A percentile compares a stretch with the other conserved stretches of the same genome.
These are phyloP conservation scores for Teratosphaeria nubilosa DNA, from an alignment of 2,329 filamentous ascomycete genomes.

Conservation along the genomic window DNA sequence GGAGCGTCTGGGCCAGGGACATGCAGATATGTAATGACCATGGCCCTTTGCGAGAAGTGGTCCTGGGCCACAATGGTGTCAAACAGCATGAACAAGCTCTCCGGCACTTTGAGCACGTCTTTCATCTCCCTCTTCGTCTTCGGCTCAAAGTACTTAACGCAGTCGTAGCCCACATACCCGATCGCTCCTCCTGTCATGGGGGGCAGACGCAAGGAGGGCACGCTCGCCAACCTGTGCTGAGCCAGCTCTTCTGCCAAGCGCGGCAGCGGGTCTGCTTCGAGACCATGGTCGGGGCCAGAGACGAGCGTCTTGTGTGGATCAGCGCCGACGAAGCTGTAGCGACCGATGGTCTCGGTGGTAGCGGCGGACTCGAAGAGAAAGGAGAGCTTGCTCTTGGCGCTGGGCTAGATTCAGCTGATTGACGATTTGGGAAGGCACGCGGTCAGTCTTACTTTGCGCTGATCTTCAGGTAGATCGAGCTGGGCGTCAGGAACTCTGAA, in stretches of 20 bases:
- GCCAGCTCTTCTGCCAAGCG: slow-evolving; percentile 71
- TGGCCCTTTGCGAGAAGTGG: slow-evolving; percentile 84
- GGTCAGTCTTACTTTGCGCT: slow-evolving; percentile 52
- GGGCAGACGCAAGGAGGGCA: slow-evolving; percentile 74
- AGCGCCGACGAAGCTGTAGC: slow-evolving; percentile 92
- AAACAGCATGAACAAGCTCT: slow-evolving; percentile 94
- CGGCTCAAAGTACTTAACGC: slow-evolving; percentile 94
- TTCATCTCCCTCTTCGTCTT: slow-evolving; percentile 78
- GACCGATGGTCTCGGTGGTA: slow-evolving; percentile 78
- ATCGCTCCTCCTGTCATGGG: slow-evolving; percentile 86
- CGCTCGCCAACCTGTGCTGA: slow-evolving; percentile 66
- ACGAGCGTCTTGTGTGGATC: slow-evolving; percentile 68
- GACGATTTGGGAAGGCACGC: not conserved
- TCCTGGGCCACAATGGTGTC: slow-evolving; percentile 92
- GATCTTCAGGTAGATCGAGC: slow-evolving; percentile 89
- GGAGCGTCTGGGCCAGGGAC: slow-evolving; percentile 40
- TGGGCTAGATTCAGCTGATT: slow-evolving; percentile 16
- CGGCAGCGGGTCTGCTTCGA: slow-evolving; percentile 73
- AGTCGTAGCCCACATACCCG: slow-evolving; percentile 96
- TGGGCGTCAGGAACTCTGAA: slow-evolving; percentile 87
- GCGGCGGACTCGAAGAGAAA: slow-evolving; percentile 95
- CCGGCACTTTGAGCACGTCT: slow-evolving; percentile 79
- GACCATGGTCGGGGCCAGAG: slow-evolving; percentile 79
- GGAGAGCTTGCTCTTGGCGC: slow-evolving; percentile 62
- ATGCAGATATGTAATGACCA: slow-evolving; percentile 82